These are phyloP conservation scores for Micractinium sp. DNA, from an alignment of 139 green algal genomes.

Conservation along the genomic window DNA sequence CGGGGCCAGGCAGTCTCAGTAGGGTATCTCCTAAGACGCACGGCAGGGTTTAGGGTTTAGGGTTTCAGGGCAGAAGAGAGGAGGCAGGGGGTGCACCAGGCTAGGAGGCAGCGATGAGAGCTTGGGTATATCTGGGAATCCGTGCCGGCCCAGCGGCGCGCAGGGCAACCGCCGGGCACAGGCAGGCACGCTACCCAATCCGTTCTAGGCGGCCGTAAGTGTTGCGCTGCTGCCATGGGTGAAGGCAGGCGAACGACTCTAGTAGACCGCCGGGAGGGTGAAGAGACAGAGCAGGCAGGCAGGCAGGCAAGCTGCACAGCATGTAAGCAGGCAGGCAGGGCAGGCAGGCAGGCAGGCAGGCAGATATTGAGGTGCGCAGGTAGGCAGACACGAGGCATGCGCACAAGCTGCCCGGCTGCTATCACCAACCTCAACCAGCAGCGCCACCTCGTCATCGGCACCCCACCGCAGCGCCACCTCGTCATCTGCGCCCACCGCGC, in stretches of 20 bases:
- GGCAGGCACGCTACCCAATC: constrained; percentile 21
- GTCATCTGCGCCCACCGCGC: no score
- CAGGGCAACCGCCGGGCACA: not conserved
- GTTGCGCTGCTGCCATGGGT: constrained; percentile 24
- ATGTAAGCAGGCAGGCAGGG: not conserved
- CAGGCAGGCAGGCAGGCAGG: not conserved
- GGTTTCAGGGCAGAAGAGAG: not conserved
- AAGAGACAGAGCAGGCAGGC: not conserved
- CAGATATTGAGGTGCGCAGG: not conserved
- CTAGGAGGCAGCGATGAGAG: no score
- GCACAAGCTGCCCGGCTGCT: no score
- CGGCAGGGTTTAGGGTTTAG: not conserved
- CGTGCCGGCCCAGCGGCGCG: constrained; percentile 1
- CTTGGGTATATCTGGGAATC: constrained; percentile 6
- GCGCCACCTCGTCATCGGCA: no score
- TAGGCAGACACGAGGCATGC: not conserved
- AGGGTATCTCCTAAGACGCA: not conserved
- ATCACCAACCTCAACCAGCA: no score
- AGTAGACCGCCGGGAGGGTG: not conserved
- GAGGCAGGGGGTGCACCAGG: not conserved
- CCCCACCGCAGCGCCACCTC: no score
- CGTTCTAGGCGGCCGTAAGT: constrained; percentile 27
- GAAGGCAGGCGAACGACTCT: constrained; percentile 30
- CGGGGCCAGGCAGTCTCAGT: not conserved
- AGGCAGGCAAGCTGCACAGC: not conserved